Evolutionary conservation across 2,329 filamentous ascomycete genomes (phyloP).

Genomic region (Fusarium equiseti): DNA sequence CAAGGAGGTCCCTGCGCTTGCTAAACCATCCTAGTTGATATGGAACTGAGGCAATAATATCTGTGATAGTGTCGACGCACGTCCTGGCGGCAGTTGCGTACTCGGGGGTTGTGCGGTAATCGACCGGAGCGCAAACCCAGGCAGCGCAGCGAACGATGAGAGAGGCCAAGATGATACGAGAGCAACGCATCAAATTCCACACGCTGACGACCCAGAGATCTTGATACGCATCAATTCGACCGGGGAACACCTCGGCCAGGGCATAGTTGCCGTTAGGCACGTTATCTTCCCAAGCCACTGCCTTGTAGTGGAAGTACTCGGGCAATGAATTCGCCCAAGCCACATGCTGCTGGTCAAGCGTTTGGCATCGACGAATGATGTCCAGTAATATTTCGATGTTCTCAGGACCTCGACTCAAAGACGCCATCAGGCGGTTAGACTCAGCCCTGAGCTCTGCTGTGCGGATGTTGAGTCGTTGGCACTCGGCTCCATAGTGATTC

Average conservation of each 20-base stretch:
- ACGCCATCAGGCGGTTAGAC: conserved; percentile 63
- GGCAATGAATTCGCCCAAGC: conserved; percentile 65
- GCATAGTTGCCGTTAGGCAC: conserved; percentile 64
- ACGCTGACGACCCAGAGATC: conserved; percentile 70
- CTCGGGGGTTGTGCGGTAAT: conserved; percentile 72
- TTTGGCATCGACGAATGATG: conserved; percentile 65
- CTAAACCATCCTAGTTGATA: conserved; percentile 71
- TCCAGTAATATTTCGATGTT: conserved; percentile 64
- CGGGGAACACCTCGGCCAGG: conserved; percentile 69
- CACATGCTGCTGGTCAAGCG: conserved; percentile 64
- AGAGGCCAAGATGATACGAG: conserved; percentile 66
- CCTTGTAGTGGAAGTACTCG: conserved; percentile 62
- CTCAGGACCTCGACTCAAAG: conserved; percentile 60
- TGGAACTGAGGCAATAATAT: conserved; percentile 71
- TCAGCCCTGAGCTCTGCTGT: conserved; percentile 68
- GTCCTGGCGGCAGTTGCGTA: conserved; percentile 67
- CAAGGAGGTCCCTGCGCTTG: conserved; percentile 57
- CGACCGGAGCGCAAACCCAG: conserved; percentile 70
- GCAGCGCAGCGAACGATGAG: conserved; percentile 70
- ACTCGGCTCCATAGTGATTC: conserved; percentile 61
- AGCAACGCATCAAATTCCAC: conserved; percentile 67
- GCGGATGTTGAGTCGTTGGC: conserved; percentile 65
- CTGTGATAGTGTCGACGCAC: conserved; percentile 66
- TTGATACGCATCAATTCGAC: conserved; percentile 69
- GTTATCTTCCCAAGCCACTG: conserved; percentile 68